Percentiles rank a stretch among this genome's conserved stretches.
phyloP scores from a whole-genome alignment of 1,284 basidiomycete genomes.

The Sanghuangporus sanghuang region DNA sequence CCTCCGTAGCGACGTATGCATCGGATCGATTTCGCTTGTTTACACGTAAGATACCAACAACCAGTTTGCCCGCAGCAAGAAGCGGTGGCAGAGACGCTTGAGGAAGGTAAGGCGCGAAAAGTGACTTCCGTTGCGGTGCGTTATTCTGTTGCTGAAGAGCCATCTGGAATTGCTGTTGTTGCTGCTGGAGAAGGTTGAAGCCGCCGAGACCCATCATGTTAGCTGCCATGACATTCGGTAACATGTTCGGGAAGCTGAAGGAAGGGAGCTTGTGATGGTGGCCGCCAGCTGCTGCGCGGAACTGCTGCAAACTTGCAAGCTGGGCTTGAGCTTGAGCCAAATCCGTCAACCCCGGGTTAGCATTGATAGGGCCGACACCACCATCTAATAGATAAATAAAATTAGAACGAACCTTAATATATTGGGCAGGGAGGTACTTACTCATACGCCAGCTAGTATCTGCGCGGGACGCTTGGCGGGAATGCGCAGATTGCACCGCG shows the following conservation, averaged over 20 bases:
- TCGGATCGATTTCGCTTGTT: slow-evolving; percentile 99
- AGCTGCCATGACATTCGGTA: slow-evolving; percentile 92
- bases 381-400: slow-evolving; percentile 46
- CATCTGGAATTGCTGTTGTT: slow-evolving; percentile 74
- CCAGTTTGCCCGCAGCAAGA: slow-evolving; percentile 96
- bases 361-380: slow-evolving; percentile 65
- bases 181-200: slow-evolving; percentile 76
- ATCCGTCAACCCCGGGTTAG: slow-evolving; percentile 62
- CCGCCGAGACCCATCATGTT: slow-evolving; percentile 90
- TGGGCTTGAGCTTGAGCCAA: slow-evolving; percentile 96
- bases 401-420: neutral
- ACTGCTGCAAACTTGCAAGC: slow-evolving; percentile 93
- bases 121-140: slow-evolving; percentile 94
- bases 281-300: slow-evolving; percentile 91
- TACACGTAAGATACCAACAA: slow-evolving; percentile 95
- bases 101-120: slow-evolving; percentile 98
- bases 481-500: slow-evolving; percentile 55
- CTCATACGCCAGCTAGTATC: slow-evolving; percentile 89
- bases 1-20: slow-evolving; percentile 99
- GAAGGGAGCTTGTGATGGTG: slow-evolving; percentile 97
- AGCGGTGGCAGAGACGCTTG: slow-evolving; percentile 96
- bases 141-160: slow-evolving; percentile 86
- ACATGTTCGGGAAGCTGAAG: slow-evolving; percentile 96
- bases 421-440: slow-evolving; percentile 35
- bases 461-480: slow-evolving; percentile 69